Percentiles rank a stretch among this genome's conserved stretches.
Evolutionary conservation across 805 yeast species (phyloP).

Genomic region (Pichia rugopelliculosa): DNA sequence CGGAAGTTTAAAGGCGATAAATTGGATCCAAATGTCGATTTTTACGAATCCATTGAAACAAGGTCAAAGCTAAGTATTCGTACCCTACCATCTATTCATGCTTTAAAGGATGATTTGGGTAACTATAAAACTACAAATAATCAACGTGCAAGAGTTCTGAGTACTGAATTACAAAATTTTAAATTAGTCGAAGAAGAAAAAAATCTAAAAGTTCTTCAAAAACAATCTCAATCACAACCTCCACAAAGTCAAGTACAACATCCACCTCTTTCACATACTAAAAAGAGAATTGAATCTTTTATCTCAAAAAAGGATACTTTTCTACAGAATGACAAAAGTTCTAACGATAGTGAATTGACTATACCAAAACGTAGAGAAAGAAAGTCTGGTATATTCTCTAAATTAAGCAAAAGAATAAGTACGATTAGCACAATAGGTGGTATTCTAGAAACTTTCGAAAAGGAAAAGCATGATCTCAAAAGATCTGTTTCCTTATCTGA

Average conservation of each 20-base stretch:
- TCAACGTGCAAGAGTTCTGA: neutral
- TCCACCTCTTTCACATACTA: too few relatives aligned
- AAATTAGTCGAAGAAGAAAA: neutral
- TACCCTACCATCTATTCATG: conserved; percentile 1
- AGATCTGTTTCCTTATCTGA: neutral
- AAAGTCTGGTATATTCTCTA: neutral
- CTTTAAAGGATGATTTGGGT: neutral
- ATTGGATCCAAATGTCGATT: conserved; percentile 19
- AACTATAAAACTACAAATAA: neutral
- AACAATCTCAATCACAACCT: too few relatives aligned
- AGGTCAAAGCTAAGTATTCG: conserved; percentile 6
- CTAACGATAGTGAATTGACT: neutral
- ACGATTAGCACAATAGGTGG: neutral
- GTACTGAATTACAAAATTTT: neutral
- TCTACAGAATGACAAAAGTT: neutral
- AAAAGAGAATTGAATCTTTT: neutral
- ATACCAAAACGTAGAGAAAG: neutral
- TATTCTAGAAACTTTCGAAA: neutral
- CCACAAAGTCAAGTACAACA: too few relatives aligned
- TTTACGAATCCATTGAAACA: conserved; percentile 11
- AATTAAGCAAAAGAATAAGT: conserved; percentile 5
- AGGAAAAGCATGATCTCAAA: neutral
- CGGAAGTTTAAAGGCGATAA: conserved; percentile 22
- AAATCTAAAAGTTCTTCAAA: neutral
- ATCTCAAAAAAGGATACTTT: neutral